Evolutionary conservation across 225 moss, liverwort and hornwort species (phyloP).

Genomic region (Physcomitrellopsis africana): DNA sequence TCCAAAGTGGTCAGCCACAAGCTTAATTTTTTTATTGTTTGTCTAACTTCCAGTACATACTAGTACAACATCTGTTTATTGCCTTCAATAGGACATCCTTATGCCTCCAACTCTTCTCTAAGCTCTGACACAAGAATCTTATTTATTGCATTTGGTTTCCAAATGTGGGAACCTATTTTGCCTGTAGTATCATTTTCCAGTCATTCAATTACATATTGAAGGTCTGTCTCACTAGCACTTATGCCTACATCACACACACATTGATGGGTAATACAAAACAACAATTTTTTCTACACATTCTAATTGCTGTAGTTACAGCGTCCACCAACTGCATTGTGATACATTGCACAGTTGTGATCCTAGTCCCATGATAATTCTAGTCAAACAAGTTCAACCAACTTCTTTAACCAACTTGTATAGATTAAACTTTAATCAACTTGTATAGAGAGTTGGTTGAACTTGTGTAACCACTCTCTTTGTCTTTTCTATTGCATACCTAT

Average conservation of each 20-base stretch:
- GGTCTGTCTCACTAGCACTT: slow-evolving; percentile 82
- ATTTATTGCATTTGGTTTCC: slow-evolving; percentile 95
- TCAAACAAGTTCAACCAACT: no score
- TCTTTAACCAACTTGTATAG: no score
- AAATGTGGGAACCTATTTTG: slow-evolving; percentile 67
- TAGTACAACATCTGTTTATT: slow-evolving; percentile 92
- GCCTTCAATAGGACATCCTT: slow-evolving; percentile 90
- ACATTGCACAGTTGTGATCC: no score
- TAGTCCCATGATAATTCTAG: no score
- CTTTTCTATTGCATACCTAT: no score
- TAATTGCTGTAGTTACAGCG: no score
- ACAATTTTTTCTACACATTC: no score
- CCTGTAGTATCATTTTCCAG: slow-evolving; percentile 79
- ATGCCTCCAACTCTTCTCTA: slow-evolving; percentile 92
- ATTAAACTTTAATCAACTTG: no score
- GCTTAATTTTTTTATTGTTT: slow-evolving; percentile 70
- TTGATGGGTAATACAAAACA: no score
- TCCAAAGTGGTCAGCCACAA: slow-evolving; percentile 95
- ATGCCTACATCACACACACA: slow-evolving; percentile 77
- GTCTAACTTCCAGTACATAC: slow-evolving; percentile 96
- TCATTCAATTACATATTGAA: slow-evolving; percentile 71
- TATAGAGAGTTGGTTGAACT: no score
- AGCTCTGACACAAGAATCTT: slow-evolving; percentile 95
- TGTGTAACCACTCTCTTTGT: no score
- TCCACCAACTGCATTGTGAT: no score